Evolutionary conservation across 768 basidiomycete species (phyloP).

Genomic region (Amanita pallidorosea): DNA sequence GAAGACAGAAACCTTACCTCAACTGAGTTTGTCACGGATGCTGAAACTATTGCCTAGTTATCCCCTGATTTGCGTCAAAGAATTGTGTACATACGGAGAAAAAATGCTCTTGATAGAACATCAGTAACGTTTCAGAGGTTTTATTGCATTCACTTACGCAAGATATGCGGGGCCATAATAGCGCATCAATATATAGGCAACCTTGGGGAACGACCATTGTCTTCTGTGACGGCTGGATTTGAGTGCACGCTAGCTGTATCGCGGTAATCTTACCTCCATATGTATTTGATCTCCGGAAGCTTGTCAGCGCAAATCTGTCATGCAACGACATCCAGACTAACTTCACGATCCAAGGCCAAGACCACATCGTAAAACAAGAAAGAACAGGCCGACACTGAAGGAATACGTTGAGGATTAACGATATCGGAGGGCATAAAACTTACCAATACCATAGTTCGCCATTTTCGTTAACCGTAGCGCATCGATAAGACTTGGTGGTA

Average conservation of each 20-base stretch:
- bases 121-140: not conserved
- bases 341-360: not conserved
- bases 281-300: not conserved
- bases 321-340: not conserved
- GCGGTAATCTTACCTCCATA: not conserved
- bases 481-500: not conserved
- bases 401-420: not conserved
- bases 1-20: not conserved
- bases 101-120: not conserved
- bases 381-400: not conserved
- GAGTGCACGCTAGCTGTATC: not conserved
- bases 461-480: not conserved
- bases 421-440: not conserved
- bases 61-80: not conserved
- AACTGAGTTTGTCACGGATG: not conserved
- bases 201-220: not conserved
- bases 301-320: not conserved
- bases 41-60: not conserved
- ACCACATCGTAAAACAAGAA: not conserved
- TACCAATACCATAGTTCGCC: not conserved
- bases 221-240: not conserved
- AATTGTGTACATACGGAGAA: not conserved
- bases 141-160: not conserved
- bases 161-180: conserved; percentile 1
- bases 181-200: not conserved